Evolutionary conservation across 257 asterid genomes (phyloP), one percentile per base, ranked within the genome.

Genomic region (Jacaranda copaia): DNA sequence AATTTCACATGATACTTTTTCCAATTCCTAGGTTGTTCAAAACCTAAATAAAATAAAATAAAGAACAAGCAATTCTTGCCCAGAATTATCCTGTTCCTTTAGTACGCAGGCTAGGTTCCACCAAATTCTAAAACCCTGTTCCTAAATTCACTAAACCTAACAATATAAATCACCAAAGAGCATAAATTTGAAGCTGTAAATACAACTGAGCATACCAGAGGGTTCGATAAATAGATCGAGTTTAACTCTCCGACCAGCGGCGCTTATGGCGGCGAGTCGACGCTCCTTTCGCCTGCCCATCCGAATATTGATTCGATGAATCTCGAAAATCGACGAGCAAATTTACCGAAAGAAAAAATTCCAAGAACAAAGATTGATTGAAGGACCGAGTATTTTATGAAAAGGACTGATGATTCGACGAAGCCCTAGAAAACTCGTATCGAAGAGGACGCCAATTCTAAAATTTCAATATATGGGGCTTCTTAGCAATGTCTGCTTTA

Each of bases 281-380:
- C 98, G 98, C 85, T 91, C 99, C 86, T 93, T 96, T 75, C 99
- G 91, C 86, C 92, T 88, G 68, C 98, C 99, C 98, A 96, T 96
- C 73, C 35, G 62, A 32, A 38, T 55, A 60, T 11, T 19, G 51
- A 67, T 40, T 78, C 16, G 68, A 66, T 19, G 46, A 57, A 52
- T 36, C 70, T 43, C 77, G 19, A 48, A 72, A 68, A 64, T 52
- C 77, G 65, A 73, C 51, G 35, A 20, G 55, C 68, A 68, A 70
- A 13, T 20, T 57, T 6, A 25, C 66, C 68, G 6, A 40, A 25
- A 25, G 32, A 39, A 51, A n/a, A 59, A 11, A 70, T 55, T 64
- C 52, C 65, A 73, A 59, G 45, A 49, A 48, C 73, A 38, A 46
- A 63, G 60, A 56, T 68, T 59, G 56, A 66, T 36, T 3, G 8